Conservation (phyloP, 306 rosid species). For the Vigna mungo region DNA sequence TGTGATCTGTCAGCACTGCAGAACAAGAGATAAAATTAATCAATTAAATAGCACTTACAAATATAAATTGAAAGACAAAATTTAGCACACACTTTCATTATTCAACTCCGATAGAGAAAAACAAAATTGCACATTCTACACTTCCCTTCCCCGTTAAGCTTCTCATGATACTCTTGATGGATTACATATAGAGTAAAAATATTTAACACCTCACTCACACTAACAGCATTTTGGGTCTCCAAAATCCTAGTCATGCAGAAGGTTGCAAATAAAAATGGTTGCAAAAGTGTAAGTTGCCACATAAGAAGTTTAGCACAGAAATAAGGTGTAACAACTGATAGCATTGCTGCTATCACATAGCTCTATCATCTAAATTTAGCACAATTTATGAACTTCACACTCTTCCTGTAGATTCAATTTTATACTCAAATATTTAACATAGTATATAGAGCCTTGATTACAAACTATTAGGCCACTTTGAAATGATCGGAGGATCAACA, state of each 20-base stretch:
- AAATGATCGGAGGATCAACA: constrained; percentile 17
- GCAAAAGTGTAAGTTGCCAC: constrained; percentile 1
- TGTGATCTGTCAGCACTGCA: constrained; percentile 94
- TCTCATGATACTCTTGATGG: not conserved
- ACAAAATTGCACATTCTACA: not conserved
- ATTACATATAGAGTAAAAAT: constrained; percentile 23
- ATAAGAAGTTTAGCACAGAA: not conserved
- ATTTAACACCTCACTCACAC: constrained; percentile 5
- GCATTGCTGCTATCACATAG: not conserved
- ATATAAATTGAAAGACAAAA: constrained; percentile 32
- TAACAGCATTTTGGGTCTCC: constrained; percentile 7
- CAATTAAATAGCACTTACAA: constrained; percentile 13
- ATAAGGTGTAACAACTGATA: not conserved
- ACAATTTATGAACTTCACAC: not conserved
- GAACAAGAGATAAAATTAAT: constrained; percentile 39
- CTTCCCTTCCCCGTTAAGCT: not conserved
- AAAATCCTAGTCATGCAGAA: constrained; percentile 19
- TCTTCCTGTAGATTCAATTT: constrained; percentile 3
- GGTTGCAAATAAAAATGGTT: constrained; percentile 7
- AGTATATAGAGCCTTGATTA: not conserved
- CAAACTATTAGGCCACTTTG: constrained; percentile 19
- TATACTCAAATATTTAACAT: not conserved
- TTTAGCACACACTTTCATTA: constrained; percentile 16
- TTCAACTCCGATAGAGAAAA: constrained; percentile 17
- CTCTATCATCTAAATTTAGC: constrained; percentile 5